phyloP scores from a whole-genome alignment of 2,329 filamentous ascomycete species.

The Alternaria brassicae region DNA sequence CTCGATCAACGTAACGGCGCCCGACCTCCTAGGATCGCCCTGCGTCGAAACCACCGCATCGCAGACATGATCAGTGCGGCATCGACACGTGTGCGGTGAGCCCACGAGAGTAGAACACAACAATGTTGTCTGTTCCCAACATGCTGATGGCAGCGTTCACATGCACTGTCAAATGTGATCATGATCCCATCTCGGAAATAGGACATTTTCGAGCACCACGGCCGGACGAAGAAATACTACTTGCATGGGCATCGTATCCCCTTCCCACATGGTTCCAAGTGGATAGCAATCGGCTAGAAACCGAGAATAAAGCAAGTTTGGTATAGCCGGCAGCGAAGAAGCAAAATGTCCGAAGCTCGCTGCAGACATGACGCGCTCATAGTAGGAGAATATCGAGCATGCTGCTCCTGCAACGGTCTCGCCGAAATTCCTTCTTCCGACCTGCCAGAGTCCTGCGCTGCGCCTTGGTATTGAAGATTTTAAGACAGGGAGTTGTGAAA shows the following conservation, averaged over 20 bases:
- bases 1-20: background rate
- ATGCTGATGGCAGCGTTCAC: background rate
- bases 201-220: background rate
- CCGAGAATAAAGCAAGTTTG: background rate
- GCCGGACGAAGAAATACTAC: background rate
- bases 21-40: background rate
- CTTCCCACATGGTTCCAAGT: background rate
- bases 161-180: background rate
- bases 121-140: background rate
- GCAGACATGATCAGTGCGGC: background rate
- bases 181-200: background rate
- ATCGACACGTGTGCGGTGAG: background rate
- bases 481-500: slow-evolving; percentile 10
- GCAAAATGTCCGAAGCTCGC: slow-evolving; percentile 1
- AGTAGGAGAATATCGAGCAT: slow-evolving; percentile 1
- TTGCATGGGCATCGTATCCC: background rate
- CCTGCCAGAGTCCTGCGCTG: background rate
- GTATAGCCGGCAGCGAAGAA: slow-evolving; percentile 3
- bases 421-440: slow-evolving; percentile 1
- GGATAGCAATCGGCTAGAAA: background rate
- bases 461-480: slow-evolving; percentile 1
- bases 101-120: background rate
- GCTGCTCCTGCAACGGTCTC: slow-evolving; percentile 1
- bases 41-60: background rate
- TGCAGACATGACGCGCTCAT: slow-evolving; percentile 1